Conservation (phyloP, 2,329 filamentous ascomycete genomes). For the Clarireedia hainanense region DNA sequence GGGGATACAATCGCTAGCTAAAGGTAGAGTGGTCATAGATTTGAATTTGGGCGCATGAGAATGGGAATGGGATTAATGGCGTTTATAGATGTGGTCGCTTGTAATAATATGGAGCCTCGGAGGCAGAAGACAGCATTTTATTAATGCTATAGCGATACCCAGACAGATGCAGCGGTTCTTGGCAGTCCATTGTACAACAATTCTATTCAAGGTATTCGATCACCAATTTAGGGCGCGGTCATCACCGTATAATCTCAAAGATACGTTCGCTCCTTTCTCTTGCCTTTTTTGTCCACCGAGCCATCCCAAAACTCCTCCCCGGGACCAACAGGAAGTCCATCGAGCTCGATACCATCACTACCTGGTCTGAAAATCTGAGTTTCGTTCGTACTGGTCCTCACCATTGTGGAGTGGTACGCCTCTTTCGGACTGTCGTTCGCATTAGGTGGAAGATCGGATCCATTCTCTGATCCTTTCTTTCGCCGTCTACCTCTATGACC, state of each 20-base stretch:
- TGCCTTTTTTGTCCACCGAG: slow-evolving; percentile 9
- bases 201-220: not conserved
- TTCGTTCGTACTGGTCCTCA: slow-evolving; percentile 24
- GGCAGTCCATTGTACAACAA: slow-evolving; percentile 9
- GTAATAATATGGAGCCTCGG: not conserved
- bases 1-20: slow-evolving; percentile 14
- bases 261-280: slow-evolving; percentile 22
- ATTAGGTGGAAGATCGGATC: not conserved
- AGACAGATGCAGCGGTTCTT: slow-evolving; percentile 10
- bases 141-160: slow-evolving; percentile 16
- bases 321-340: slow-evolving; percentile 24
- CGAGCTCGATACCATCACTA: slow-evolving; percentile 24
- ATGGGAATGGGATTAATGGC: slow-evolving; percentile 8
- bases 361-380: slow-evolving; percentile 25
- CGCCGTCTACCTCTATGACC: no score
- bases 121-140: slow-evolving; percentile 11
- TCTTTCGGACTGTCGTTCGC: not conserved
- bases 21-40: slow-evolving; percentile 5
- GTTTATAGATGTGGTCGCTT: not conserved
- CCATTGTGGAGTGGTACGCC: slow-evolving; percentile 12
- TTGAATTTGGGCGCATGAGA: slow-evolving; percentile 13
- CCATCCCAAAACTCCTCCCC: slow-evolving; percentile 17
- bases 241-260: slow-evolving; percentile 12
- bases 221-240: not conserved
- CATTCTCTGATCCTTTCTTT: no score